Conservation (phyloP, 805 yeast genomes). For the Yarrowia porcina region DNA sequence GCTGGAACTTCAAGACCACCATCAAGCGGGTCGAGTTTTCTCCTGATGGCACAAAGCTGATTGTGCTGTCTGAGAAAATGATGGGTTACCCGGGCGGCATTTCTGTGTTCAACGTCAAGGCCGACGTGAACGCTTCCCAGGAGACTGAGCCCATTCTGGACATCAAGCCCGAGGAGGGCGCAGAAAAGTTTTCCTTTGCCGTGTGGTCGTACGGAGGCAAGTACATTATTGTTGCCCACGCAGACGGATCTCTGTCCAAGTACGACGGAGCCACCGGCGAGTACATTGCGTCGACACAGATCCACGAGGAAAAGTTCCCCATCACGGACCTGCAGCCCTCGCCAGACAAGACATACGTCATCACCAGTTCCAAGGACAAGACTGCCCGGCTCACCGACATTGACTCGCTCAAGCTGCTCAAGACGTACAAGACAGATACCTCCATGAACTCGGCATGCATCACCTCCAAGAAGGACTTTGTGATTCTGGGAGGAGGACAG, state of each 20-base stretch:
- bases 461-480: slow-evolving; percentile 87
- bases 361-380: slow-evolving; percentile 91
- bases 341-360: slow-evolving; percentile 80
- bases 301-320: slow-evolving; percentile 57
- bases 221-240: slow-evolving; percentile 80
- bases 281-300: slow-evolving; percentile 52
- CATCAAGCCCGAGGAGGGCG: slow-evolving; percentile 56
- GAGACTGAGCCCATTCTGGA: slow-evolving; percentile 52
- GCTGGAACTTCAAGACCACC: slow-evolving; percentile 78
- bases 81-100: slow-evolving; percentile 86
- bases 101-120: slow-evolving; percentile 59
- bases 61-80: slow-evolving; percentile 83
- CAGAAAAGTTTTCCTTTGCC: slow-evolving; percentile 50
- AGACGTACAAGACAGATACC: slow-evolving; percentile 79
- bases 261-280: slow-evolving; percentile 76
- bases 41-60: slow-evolving; percentile 62
- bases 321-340: slow-evolving; percentile 90
- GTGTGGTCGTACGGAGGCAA: slow-evolving; percentile 79
- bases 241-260: slow-evolving; percentile 79
- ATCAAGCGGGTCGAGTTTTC: slow-evolving; percentile 86
- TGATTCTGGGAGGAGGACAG: slow-evolving; percentile 98
- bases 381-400: slow-evolving; percentile 74
- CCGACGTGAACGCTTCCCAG: slow-evolving; percentile 48
- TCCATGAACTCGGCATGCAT: slow-evolving; percentile 95
- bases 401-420: slow-evolving; percentile 61